Evolutionary conservation across 345 rosid genomes (phyloP).

Genomic region (Citrus medica): DNA sequence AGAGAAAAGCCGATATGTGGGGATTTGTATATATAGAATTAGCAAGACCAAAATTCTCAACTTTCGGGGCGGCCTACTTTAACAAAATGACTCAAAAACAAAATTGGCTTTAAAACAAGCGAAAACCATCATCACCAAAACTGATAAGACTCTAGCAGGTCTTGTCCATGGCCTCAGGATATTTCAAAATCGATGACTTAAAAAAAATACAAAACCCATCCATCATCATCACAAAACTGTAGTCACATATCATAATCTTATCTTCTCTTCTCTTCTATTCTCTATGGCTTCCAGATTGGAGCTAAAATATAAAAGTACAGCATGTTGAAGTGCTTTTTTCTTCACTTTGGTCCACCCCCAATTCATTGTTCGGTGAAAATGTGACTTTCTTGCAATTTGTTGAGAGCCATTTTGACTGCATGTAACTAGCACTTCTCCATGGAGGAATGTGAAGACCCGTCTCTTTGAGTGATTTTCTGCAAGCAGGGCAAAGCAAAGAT

Average conservation of each 20-base stretch:
- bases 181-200: background rate
- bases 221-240: background rate
- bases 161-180: background rate
- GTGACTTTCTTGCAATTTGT: constrained; percentile 35
- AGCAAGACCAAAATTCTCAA: background rate
- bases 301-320: constrained; percentile 35
- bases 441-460: constrained; percentile 45
- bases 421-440: constrained; percentile 49
- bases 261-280: background rate
- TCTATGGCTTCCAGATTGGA: background rate
- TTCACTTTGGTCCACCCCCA: constrained; percentile 16
- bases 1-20: background rate
- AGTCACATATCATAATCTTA: background rate
- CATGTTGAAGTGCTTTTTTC: constrained; percentile 10
- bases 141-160: background rate
- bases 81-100: background rate
- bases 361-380: constrained; percentile 6
- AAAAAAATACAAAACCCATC: background rate
- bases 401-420: constrained; percentile 56
- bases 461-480: constrained; percentile 38
- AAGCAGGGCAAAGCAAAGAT: constrained; percentile 41
- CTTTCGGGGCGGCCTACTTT: background rate
- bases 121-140: background rate
- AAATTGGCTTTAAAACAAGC: background rate
- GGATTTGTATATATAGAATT: background rate